Percentiles rank a stretch among this genome's conserved stretches.
These are phyloP conservation scores for Blastobotrys muscicola DNA, from an alignment of 805 yeast species.

Conservation along the genomic window DNA sequence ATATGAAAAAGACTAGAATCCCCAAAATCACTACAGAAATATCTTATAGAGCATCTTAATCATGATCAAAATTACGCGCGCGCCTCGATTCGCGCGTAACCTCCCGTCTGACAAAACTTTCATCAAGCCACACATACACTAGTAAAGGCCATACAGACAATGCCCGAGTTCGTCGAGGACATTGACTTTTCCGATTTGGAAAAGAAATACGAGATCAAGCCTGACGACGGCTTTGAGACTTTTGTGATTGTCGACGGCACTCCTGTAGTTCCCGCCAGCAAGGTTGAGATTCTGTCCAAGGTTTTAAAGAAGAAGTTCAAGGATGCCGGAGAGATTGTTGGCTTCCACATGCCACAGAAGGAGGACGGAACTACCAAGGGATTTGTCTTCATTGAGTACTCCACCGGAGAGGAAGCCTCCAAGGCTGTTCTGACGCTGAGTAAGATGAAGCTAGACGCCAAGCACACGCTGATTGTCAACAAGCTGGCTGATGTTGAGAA, in stretches of 20 bases:
- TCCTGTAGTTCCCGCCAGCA: conserved; percentile 87
- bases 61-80: too few relatives aligned
- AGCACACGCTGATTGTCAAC: conserved; percentile 82
- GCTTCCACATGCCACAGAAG: conserved; percentile 70
- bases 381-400: conserved; percentile 69
- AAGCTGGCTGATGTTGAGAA: conserved; percentile 74
- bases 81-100: too few relatives aligned
- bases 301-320: conserved; percentile 74
- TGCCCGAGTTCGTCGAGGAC: conserved; percentile 30
- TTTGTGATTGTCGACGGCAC: conserved; percentile 90
- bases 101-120: too few relatives aligned
- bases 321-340: conserved; percentile 65
- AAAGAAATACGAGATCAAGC: conserved; percentile 55
- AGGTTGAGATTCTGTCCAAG: conserved; percentile 72
- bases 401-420: conserved; percentile 53
- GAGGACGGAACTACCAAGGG: conserved; percentile 77
- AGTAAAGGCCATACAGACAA: background rate
- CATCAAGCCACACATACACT: too few relatives aligned
- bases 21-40: too few relatives aligned
- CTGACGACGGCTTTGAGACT: conserved; percentile 55
- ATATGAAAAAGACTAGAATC: too few relatives aligned
- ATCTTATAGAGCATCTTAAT: too few relatives aligned
- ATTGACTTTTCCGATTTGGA: conserved; percentile 80
- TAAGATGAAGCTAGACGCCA: conserved; percentile 86
- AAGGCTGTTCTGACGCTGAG: conserved; percentile 73